A percentile compares a stretch with the other conserved stretches of the same genome.
Evolutionary conservation across 1,284 basidiomycete species (phyloP).

Genomic region (Ganoderma resinaceum): DNA sequence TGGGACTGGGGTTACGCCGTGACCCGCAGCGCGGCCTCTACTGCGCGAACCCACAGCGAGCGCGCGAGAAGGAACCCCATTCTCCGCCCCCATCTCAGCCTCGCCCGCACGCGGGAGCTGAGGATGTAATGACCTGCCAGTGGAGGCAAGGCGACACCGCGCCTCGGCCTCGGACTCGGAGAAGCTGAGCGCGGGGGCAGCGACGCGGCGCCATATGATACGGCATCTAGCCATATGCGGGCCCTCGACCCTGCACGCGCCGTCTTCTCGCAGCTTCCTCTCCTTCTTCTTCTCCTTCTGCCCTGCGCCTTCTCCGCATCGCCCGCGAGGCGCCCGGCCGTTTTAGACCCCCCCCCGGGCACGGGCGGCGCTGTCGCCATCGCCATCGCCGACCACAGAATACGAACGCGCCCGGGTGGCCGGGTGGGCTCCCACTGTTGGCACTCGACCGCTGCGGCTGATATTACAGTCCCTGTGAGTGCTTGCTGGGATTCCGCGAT

Average conservation of each 20-base stretch:
- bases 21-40: too few species aligned
- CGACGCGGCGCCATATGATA: background rate
- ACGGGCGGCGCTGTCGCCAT: background rate
- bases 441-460: background rate
- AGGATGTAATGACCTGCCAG: too few species aligned
- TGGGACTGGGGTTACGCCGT: background rate
- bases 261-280: background rate
- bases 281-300: background rate
- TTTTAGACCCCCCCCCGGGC: background rate
- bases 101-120: too few species aligned
- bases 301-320: background rate
- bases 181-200: background rate
- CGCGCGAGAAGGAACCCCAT: too few species aligned
- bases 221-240: conserved; percentile 4
- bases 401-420: background rate
- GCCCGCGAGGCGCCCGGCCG: background rate
- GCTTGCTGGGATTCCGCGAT: background rate
- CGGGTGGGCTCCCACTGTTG: too few species aligned
- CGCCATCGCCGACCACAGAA: background rate
- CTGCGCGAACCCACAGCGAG: too few species aligned
- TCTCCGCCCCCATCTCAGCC: too few species aligned
- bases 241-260: background rate
- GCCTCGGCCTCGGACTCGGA: background rate
- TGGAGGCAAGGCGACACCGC: too few species aligned
- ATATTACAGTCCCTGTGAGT: background rate